Percentiles rank a stretch among this genome's conserved stretches.
phyloP scores from a whole-genome alignment of 257 asterid genomes.

The Mentha longifolia region DNA sequence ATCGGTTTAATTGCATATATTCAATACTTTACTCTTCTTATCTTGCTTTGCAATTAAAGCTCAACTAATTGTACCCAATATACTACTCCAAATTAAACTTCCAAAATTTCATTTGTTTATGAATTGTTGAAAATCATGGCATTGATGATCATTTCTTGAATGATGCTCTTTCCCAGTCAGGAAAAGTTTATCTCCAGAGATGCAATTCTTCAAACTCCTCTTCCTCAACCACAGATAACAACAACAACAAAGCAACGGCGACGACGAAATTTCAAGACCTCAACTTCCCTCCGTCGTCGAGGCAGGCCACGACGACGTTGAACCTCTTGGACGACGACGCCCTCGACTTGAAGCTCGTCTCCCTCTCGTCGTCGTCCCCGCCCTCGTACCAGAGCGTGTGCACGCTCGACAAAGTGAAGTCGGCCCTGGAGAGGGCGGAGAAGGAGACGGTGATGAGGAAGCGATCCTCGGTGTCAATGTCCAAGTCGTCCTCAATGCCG shows the following conservation, averaged over 20 bases:
- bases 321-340: conserved; percentile 54
- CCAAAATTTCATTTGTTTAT: too few relatives aligned
- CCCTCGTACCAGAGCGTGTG: conserved; percentile 69
- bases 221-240: conserved; percentile 42
- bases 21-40: not conserved
- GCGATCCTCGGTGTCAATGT: conserved; percentile 56
- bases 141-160: not conserved
- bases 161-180: conserved; percentile 54
- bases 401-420: conserved; percentile 87
- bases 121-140: not conserved
- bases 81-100: not conserved
- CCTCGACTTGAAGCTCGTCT: conserved; percentile 64
- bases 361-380: conserved; percentile 41
- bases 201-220: conserved; percentile 61
- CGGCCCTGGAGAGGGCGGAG: conserved; percentile 80
- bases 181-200: conserved; percentile 77
- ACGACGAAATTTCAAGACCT: conserved; percentile 67
- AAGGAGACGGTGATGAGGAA: conserved; percentile 53
- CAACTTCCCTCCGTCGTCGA: conserved; percentile 66
- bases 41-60: not conserved
- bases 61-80: conserved; percentile 6
- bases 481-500: conserved; percentile 60
- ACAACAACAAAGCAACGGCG: not conserved
- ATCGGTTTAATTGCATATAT: conserved; percentile 18
- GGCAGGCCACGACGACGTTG: conserved; percentile 37